Evolutionary conservation across 2,329 filamentous ascomycete genomes (phyloP).

Genomic region (Penicillium sp.): DNA sequence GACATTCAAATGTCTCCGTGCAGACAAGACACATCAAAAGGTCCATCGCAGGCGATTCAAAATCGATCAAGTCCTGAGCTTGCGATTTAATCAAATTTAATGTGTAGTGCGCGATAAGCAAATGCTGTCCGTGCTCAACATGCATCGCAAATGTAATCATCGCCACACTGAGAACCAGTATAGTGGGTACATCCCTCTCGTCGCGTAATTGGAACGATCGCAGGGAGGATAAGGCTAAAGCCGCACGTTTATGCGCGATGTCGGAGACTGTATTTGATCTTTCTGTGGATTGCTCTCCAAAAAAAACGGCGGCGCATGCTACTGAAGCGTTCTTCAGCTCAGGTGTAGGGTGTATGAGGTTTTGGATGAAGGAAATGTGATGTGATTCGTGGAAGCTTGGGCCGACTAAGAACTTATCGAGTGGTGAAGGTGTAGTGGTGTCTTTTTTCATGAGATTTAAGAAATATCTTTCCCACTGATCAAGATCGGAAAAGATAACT

Average conservation of each 20-base stretch:
- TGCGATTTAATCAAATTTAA: constrained; percentile 13
- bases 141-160: constrained; percentile 22
- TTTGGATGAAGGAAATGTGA: constrained; percentile 14
- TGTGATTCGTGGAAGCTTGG: constrained; percentile 14
- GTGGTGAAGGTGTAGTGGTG: constrained; percentile 5
- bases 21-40: constrained; percentile 17
- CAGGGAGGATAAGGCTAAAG: constrained; percentile 14
- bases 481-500: constrained; percentile 7
- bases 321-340: constrained; percentile 14
- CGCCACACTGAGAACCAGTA: constrained; percentile 11
- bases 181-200: constrained; percentile 10
- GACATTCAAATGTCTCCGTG: constrained; percentile 19
- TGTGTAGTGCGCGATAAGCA: constrained; percentile 15
- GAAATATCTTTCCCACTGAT: constrained; percentile 16
- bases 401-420: constrained; percentile 17
- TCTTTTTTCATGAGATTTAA: constrained; percentile 18
- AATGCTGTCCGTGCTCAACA: constrained; percentile 14
- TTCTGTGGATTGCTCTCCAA: constrained; percentile 11
- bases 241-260: constrained; percentile 14
- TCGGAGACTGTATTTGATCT: constrained; percentile 1
- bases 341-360: constrained; percentile 6
- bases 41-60: constrained; percentile 10
- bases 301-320: constrained; percentile 16
- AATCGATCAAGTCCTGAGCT: background rate
- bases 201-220: constrained; percentile 8